Evolutionary conservation across 78 protist genomes (phyloP).

Genomic region (Bigelowiella natans): DNA sequence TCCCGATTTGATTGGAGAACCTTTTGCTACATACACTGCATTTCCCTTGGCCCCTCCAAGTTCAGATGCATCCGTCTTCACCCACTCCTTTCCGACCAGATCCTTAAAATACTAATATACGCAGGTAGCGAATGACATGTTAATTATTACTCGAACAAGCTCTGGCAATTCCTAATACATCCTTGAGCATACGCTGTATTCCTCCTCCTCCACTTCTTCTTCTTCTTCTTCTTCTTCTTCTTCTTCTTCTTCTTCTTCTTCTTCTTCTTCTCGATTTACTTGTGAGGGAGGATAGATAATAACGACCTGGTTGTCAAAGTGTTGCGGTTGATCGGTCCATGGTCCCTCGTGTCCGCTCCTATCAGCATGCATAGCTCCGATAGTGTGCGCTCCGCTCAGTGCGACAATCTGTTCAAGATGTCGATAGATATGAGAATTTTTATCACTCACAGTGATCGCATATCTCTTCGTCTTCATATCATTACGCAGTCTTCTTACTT

Average conservation of each 20-base stretch:
- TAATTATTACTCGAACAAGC: too few species aligned
- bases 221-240: background rate
- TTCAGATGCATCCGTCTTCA: background rate
- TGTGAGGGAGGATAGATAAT: too few species aligned
- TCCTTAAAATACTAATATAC: background rate
- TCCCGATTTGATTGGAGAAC: background rate
- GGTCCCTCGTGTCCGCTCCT: background rate
- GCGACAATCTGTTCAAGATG: constrained; percentile 12
- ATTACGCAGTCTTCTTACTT: too few species aligned
- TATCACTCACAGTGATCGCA: too few species aligned
- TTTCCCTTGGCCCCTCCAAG: background rate
- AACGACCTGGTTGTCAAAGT: background rate
- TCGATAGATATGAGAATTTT: too few species aligned
- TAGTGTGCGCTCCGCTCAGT: constrained; percentile 3
- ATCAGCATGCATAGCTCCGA: constrained; percentile 3
- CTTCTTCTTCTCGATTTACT: background rate
- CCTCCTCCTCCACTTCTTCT: background rate
- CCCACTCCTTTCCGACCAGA: background rate
- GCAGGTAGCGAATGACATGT: too few species aligned
- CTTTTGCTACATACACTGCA: background rate
- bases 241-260: background rate
- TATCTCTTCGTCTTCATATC: too few species aligned
- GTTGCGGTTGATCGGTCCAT: background rate
- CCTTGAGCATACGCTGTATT: background rate
- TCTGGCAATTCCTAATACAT: background rate